Evolutionary conservation across 768 basidiomycete genomes (phyloP).

Genomic region (Lactifluus volemus): DNA sequence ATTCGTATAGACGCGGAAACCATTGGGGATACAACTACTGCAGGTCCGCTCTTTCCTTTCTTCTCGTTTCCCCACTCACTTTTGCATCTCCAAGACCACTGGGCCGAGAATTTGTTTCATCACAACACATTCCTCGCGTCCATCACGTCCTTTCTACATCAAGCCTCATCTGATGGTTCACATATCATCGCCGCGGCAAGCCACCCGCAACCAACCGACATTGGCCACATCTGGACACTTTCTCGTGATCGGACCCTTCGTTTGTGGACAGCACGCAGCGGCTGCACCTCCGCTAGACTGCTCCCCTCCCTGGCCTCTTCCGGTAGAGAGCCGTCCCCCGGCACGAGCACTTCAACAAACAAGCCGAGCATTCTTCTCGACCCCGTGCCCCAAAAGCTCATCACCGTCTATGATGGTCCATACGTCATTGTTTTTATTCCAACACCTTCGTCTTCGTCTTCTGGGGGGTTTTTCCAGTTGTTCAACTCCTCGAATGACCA

Average conservation of each 20-base stretch:
- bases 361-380: constrained; percentile 46
- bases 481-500: constrained; percentile 48
- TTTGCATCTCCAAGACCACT: constrained; percentile 44
- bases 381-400: constrained; percentile 49
- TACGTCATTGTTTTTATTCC: constrained; percentile 69
- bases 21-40: constrained; percentile 41
- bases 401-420: constrained; percentile 57
- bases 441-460: constrained; percentile 49
- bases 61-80: background rate
- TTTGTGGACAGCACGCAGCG: constrained; percentile 72
- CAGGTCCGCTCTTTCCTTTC: constrained; percentile 40
- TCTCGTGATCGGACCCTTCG: constrained; percentile 81
- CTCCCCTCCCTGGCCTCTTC: constrained; percentile 33
- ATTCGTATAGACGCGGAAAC: constrained; percentile 62
- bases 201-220: constrained; percentile 67
- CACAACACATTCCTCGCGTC: constrained; percentile 60
- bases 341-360: constrained; percentile 25
- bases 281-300: constrained; percentile 57
- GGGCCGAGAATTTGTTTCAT: constrained; percentile 57
- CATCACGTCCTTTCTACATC: constrained; percentile 52
- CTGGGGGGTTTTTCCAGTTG: constrained; percentile 77
- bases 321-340: constrained; percentile 27
- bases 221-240: constrained; percentile 71
- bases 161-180: constrained; percentile 37
- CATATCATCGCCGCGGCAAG: constrained; percentile 67